Percentiles rank a stretch among this genome's conserved stretches.
phyloP scores from a whole-genome alignment of 2,329 filamentous ascomycete genomes.

The Huntiella bhutanensis region DNA sequence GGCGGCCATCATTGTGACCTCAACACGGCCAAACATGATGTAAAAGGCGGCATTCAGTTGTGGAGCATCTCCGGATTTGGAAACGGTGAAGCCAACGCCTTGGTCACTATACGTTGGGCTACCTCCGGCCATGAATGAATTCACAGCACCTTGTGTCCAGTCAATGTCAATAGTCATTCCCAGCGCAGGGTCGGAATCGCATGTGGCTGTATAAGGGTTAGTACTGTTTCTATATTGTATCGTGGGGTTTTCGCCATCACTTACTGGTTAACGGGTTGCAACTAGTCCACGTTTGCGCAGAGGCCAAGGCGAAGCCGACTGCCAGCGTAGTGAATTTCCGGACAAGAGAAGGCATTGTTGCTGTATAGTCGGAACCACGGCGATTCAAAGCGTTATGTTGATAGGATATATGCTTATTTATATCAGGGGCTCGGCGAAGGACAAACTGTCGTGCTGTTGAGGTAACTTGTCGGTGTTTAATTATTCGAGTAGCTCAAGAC shows the following conservation, averaged over 20 bases:
- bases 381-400: not conserved
- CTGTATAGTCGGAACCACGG: too few species aligned
- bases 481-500: too few species aligned
- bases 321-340: slow-evolving; percentile 13
- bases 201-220: slow-evolving; percentile 27
- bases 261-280: slow-evolving; percentile 23
- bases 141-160: slow-evolving; percentile 59
- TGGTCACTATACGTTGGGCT: slow-evolving; percentile 50
- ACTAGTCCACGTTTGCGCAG: slow-evolving; percentile 23
- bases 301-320: slow-evolving; percentile 15
- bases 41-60: slow-evolving; percentile 84
- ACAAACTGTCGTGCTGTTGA: not conserved
- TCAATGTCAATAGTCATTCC: slow-evolving; percentile 69
- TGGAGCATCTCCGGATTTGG: slow-evolving; percentile 61
- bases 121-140: slow-evolving; percentile 57
- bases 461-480: too few species aligned
- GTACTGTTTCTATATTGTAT: not conserved
- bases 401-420: not conserved
- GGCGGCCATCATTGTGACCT: slow-evolving; percentile 68
- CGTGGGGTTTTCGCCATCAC: slow-evolving; percentile 6
- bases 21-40: slow-evolving; percentile 95
- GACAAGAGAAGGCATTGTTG: slow-evolving; percentile 2
- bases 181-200: slow-evolving; percentile 60
- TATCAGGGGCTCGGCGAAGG: not conserved
- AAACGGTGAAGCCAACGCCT: slow-evolving; percentile 67